These are phyloP conservation scores for Dictyostelium purpureum DNA, from an alignment of 78 protist genomes.

Conservation along the genomic window DNA sequence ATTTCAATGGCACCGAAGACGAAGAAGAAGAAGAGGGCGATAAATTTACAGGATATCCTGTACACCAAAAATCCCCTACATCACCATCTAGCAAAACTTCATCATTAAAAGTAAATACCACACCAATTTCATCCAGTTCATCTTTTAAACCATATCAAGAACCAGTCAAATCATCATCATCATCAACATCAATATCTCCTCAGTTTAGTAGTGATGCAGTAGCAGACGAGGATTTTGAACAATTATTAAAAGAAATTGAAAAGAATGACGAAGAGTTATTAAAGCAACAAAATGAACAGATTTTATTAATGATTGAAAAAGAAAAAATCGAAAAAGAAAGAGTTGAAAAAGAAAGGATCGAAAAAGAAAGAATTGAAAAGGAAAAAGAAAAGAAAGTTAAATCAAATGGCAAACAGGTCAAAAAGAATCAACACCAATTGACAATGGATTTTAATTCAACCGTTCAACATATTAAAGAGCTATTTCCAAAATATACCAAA, in stretches of 20 bases:
- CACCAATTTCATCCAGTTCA: neutral
- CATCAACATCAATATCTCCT: neutral
- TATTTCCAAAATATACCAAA: constrained; percentile 7
- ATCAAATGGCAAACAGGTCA: neutral
- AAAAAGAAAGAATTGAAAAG: neutral
- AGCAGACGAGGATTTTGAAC: neutral
- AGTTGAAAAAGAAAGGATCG: neutral
- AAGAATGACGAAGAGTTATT: neutral
- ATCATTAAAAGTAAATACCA: neutral
- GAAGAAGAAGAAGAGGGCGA: neutral
- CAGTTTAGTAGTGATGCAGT: neutral
- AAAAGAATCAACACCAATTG: neutral
- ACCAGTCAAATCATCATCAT: neutral
- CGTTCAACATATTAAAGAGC: neutral
- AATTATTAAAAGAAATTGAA: neutral
- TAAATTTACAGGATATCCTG: neutral
- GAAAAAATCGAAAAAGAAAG: neutral
- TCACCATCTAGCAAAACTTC: neutral
- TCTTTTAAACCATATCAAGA: neutral
- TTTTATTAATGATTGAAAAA: neutral
- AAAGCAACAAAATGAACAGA: neutral
- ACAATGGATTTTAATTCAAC: neutral
- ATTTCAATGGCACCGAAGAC: neutral
- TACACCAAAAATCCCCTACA: neutral
- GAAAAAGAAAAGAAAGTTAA: neutral